These are phyloP conservation scores for Pythium folliculosum DNA, from an alignment of 352 stramenopile species.

Conservation along the genomic window DNA sequence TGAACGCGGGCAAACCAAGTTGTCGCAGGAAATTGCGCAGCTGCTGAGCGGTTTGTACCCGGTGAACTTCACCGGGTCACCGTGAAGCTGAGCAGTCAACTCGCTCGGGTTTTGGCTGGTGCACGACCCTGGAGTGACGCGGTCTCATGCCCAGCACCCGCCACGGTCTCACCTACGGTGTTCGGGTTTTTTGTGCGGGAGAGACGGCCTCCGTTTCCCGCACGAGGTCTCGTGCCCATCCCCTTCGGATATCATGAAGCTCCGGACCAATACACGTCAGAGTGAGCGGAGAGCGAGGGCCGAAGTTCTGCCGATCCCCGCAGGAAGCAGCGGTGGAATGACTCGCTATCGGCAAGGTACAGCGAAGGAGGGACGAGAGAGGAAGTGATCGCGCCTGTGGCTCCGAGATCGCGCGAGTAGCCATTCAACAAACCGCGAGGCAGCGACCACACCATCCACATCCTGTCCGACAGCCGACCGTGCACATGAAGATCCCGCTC, in stretches of 20 bases:
- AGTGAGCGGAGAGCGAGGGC: neutral
- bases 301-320: too few relatives aligned
- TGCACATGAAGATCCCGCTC: conserved; percentile 49
- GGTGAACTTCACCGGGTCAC: too few relatives aligned
- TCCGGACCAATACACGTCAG: neutral
- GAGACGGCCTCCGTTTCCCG: neutral
- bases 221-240: neutral
- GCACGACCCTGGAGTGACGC: too few relatives aligned
- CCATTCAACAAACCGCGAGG: neutral
- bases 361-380: neutral
- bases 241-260: neutral
- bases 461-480: neutral
- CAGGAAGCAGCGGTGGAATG: neutral
- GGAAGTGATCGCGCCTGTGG: neutral
- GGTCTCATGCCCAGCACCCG: too few relatives aligned
- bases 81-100: too few relatives aligned
- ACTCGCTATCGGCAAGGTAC: neutral
- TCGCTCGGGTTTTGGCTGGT: too few relatives aligned
- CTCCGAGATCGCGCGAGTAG: neutral
- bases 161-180: neutral
- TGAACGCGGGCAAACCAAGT: too few relatives aligned
- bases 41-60: too few relatives aligned
- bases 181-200: neutral
- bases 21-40: too few relatives aligned
- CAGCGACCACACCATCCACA: neutral